Evolutionary conservation across 129 eudicot genomes (phyloP).

Genomic region (Saposhnikovia divaricata): DNA sequence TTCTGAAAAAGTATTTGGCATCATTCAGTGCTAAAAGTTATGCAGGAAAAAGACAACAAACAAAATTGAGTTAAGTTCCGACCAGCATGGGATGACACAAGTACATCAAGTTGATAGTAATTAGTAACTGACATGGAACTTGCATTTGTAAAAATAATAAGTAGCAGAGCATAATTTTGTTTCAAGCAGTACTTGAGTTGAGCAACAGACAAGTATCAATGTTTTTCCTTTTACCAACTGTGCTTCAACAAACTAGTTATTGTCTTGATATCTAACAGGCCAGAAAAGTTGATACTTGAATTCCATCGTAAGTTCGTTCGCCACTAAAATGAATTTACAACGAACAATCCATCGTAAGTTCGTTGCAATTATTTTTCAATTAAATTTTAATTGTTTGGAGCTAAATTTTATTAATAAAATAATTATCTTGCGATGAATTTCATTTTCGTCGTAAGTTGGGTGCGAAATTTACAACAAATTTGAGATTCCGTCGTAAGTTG

Average conservation of each 20-base stretch:
- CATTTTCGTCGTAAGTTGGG: too few species aligned
- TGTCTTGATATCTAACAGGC: too few species aligned
- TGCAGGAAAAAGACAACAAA: neutral
- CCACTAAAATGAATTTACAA: too few species aligned
- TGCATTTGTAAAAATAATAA: neutral
- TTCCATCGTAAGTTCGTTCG: too few species aligned
- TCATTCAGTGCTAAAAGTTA: neutral
- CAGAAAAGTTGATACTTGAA: too few species aligned
- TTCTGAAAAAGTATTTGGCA: constrained; percentile 33
- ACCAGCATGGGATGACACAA: neutral
- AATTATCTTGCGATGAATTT: too few species aligned
- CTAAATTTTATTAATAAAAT: too few species aligned
- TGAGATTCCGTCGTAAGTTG: too few species aligned
- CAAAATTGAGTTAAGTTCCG: neutral
- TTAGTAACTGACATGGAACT: neutral
- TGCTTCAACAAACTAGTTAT: too few species aligned
- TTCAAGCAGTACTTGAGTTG: neutral
- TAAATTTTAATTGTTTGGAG: too few species aligned
- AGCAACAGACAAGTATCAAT: neutral
- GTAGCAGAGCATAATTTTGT: neutral
- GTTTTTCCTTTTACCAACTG: neutral
- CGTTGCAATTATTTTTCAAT: rapidly evolving
- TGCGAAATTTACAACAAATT: too few species aligned
- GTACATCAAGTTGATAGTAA: neutral
- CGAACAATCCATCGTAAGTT: too few species aligned